Conservation (phyloP, 257 asterid species). For the Mentha longifolia region DNA sequence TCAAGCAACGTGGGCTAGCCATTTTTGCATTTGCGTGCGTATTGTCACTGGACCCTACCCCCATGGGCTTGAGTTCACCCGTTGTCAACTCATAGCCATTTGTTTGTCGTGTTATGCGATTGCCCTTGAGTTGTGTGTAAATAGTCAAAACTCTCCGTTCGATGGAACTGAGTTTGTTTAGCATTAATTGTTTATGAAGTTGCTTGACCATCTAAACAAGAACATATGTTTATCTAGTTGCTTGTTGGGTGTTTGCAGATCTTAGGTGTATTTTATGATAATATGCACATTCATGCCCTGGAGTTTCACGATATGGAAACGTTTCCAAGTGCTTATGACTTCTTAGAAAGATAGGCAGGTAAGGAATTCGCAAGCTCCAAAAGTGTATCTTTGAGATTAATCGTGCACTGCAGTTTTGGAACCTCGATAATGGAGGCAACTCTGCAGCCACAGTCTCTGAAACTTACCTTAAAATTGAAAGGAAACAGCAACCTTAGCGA, state of each 20-base stretch:
- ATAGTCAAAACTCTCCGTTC: background rate
- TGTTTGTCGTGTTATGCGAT: background rate
- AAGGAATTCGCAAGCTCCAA: slow-evolving; percentile 16
- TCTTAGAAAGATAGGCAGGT: slow-evolving; percentile 7
- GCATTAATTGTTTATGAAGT: background rate
- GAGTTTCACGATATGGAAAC: background rate
- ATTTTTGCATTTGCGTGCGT: background rate
- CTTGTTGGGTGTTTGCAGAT: background rate
- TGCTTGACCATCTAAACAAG: background rate
- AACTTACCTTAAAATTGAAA: slow-evolving; percentile 48
- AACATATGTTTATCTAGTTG: background rate
- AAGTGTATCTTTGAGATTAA: background rate
- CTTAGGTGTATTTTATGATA: background rate
- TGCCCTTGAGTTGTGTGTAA: background rate
- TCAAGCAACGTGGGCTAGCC: background rate
- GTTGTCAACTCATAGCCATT: background rate
- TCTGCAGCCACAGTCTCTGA: slow-evolving; percentile 40
- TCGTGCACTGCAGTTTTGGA: slow-evolving; percentile 7
- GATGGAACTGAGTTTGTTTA: background rate
- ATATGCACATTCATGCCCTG: background rate
- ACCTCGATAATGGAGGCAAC: slow-evolving; percentile 40
- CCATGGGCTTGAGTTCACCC: background rate
- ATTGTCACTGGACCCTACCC: background rate
- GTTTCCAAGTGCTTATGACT: slow-evolving; percentile 1
- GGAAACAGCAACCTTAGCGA: slow-evolving; percentile 32